Percentiles rank a stretch among this genome's conserved stretches.
Conservation (phyloP, 73 alveolate genomes). For the Paramecium sexaurelia region DNA sequence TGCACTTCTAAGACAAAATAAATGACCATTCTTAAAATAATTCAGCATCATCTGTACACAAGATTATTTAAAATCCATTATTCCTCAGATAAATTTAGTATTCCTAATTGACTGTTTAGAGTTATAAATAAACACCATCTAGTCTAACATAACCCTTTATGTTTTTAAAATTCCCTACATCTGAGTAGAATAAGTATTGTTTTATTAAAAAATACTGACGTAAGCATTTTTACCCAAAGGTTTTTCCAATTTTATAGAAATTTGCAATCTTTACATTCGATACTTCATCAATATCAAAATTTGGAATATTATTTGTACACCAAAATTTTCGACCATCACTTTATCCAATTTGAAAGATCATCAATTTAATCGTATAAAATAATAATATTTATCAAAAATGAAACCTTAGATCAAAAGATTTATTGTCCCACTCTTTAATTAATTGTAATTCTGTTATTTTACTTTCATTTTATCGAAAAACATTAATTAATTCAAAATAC, state of each 20-base stretch:
- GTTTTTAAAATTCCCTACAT: neutral
- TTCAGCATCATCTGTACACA: neutral
- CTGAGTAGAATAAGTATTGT: constrained; percentile 9
- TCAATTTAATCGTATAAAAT: neutral
- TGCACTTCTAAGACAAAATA: neutral
- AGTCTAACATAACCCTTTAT: neutral
- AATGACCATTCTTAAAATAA: neutral
- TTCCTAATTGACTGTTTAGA: neutral
- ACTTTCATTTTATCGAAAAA: neutral
- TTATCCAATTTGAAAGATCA: neutral
- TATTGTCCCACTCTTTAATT: neutral
- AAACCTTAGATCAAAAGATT: neutral
- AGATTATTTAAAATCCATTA: neutral
- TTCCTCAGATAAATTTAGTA: neutral
- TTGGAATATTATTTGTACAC: neutral
- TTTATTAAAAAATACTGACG: neutral
- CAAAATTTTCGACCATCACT: constrained; percentile 11
- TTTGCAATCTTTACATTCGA: neutral
- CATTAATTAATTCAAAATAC: neutral
- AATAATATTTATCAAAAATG: neutral
- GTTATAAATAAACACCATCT: neutral
- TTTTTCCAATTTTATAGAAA: constrained; percentile 17
- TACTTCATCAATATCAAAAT: neutral
- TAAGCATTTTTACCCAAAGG: constrained; percentile 15
- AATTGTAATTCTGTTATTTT: neutral